Evolutionary conservation across 1,284 basidiomycete genomes (phyloP), one percentile per base, ranked within the genome.

Genomic region (Fistulina hepatica): DNA sequence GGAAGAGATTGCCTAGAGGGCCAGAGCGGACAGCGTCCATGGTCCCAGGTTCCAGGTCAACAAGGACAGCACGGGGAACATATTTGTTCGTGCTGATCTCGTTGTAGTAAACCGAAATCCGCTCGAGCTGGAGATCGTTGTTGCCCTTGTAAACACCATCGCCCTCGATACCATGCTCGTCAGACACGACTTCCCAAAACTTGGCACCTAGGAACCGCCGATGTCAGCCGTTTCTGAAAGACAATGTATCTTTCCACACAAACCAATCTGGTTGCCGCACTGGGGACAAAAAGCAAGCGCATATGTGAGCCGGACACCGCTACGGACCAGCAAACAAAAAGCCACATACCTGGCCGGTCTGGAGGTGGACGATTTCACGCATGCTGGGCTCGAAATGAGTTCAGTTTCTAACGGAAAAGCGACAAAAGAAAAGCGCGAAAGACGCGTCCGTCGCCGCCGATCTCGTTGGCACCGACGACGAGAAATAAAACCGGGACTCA

Each of bases 211-310:
- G 19, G 49, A 38, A 40, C 25, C 30, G 21, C 22, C 9, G 9
- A 13, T 16, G n/a, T 39, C 28, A 39, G 37, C 32, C 25, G 37
- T 25, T 1, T n/a, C 24, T 8, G 43, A 36, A 15, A 40, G 45
- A 37, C 34, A 40, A 42, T 52, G 40, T 42, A 45, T 40, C 17
- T 33, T 33, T 32, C 40, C 37, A 46, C 47, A 52, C 72, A 46
- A 53, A 88, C 89, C 89, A 58, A 94, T 93, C 71, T 94, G 90
- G 84, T 94, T 94, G 75, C 91, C 91, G 61, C 91, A 93, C 86
- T 94, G 62, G 49, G 37, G 37, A 46, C 49, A 44, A 37, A 36
- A 43, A 44, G 46, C 20, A 36, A 33, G 35, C 43, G 17, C 49
- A 38, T 42, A 40, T 39, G 42, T 19, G 24, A 17, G 30, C 25